phyloP scores from a whole-genome alignment of 148 eudicot genomes.

The Nyssa sinensis region DNA sequence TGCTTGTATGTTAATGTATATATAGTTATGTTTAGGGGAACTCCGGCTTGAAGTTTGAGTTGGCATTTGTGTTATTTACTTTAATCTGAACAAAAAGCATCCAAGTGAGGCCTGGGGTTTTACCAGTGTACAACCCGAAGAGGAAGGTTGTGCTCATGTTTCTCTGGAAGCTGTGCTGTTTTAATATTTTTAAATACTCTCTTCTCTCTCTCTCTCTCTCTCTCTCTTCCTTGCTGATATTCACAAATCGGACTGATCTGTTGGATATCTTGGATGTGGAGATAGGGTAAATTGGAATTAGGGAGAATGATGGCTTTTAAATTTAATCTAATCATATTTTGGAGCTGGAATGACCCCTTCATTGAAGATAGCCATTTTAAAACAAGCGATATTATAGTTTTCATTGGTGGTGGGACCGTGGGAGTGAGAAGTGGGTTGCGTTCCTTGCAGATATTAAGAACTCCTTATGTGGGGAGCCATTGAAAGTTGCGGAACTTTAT shows the following conservation, averaged over 20 bases:
- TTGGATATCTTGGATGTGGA: too few species aligned
- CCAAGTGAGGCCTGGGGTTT: not conserved
- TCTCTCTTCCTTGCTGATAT: not conserved
- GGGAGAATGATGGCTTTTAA: not conserved
- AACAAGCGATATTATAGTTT: not conserved
- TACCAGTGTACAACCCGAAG: not conserved
- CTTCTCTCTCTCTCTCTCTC: too few species aligned
- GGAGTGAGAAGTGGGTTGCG: not conserved
- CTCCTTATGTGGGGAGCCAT: not conserved
- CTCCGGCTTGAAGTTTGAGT: constrained; percentile 1
- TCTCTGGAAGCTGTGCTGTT: not conserved
- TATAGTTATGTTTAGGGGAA: not conserved
- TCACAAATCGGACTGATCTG: not conserved
- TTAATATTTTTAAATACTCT: not conserved
- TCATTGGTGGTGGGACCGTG: not conserved
- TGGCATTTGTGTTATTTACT: not conserved
- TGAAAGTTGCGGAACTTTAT: not conserved
- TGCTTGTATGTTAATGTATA: not conserved
- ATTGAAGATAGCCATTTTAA: not conserved
- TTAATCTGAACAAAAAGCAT: not conserved
- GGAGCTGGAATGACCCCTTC: not conserved
- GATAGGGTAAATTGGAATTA: too few species aligned
- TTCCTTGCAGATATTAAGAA: too few species aligned
- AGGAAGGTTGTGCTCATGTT: constrained; percentile 2
- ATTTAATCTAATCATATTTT: not conserved